Evolutionary conservation across 257 asterid genomes (phyloP).

Genomic region (Nicotiana tabacum): DNA sequence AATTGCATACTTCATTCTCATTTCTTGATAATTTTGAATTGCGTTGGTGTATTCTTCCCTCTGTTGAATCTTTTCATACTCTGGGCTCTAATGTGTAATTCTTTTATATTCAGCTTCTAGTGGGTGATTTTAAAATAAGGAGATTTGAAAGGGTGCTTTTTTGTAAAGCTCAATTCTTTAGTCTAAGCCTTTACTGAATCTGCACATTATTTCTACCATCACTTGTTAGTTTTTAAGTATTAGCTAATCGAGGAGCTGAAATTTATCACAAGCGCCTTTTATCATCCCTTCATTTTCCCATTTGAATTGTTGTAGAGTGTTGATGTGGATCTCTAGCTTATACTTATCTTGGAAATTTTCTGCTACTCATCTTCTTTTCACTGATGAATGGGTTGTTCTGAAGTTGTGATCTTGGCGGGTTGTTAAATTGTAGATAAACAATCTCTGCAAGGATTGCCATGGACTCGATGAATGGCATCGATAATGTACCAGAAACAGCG

Average conservation of each 20-base stretch:
- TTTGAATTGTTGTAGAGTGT: neutral
- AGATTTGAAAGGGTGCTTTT: neutral
- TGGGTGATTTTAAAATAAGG: neutral
- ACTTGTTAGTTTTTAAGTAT: neutral
- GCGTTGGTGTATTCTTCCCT: no score
- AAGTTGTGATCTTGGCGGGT: neutral
- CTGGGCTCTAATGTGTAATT: no score
- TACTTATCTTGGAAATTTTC: neutral
- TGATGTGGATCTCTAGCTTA: neutral
- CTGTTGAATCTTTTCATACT: no score
- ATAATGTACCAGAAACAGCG: conserved; percentile 32
- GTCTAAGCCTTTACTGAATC: neutral
- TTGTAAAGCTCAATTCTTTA: neutral
- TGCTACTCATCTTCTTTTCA: neutral
- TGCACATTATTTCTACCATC: neutral
- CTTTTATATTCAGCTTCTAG: neutral
- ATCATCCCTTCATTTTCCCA: neutral
- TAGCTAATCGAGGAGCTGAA: neutral
- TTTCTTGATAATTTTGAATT: no score
- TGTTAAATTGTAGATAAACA: neutral
- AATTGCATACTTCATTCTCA: neutral
- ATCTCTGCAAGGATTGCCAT: conserved; percentile 8
- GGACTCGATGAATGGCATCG: conserved; percentile 30
- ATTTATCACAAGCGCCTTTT: neutral
- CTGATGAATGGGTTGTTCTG: neutral